Percentiles rank a stretch among this genome's conserved stretches.
phyloP scores from a whole-genome alignment of 495 filamentous ascomycete species.

The Tuber indicum region DNA sequence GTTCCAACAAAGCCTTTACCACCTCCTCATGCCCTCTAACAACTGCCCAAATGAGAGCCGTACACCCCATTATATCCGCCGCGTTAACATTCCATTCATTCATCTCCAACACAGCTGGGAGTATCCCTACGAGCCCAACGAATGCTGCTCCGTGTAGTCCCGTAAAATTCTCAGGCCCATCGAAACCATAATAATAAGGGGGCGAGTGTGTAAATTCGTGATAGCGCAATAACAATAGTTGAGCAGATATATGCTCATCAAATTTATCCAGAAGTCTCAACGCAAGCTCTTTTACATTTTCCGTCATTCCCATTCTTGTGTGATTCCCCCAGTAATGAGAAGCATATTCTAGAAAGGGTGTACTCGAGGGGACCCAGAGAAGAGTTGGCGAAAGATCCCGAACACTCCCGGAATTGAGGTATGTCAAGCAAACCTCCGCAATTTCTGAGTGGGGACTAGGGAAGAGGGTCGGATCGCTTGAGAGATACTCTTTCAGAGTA shows the following conservation, averaged over 20 bases:
- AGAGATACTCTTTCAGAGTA: not conserved
- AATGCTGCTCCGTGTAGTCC: not conserved
- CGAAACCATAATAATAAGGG: rapidly evolving
- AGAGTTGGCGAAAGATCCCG: not conserved
- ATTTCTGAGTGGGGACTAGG: not conserved
- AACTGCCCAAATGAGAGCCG: not conserved
- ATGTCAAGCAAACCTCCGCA: not conserved
- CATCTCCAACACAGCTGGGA: not conserved
- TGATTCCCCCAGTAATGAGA: not conserved
- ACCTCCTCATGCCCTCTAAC: not conserved
- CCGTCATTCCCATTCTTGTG: not conserved
- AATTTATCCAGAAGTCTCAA: not conserved
- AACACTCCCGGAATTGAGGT: not conserved
- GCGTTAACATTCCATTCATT: not conserved
- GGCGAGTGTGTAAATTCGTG: too few relatives aligned
- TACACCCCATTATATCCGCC: not conserved
- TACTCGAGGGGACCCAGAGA: too few relatives aligned
- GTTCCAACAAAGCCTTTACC: not conserved
- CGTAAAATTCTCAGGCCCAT: not conserved
- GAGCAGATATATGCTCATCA: not conserved
- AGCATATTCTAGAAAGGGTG: not conserved
- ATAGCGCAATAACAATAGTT: not conserved
- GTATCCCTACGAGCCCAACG: not conserved
- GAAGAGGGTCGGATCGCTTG: not conserved
- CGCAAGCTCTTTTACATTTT: not conserved